Base-by-base conservation (phyloP, 345 rosid species). In the Excoecaria cochinchinensis region DNA sequence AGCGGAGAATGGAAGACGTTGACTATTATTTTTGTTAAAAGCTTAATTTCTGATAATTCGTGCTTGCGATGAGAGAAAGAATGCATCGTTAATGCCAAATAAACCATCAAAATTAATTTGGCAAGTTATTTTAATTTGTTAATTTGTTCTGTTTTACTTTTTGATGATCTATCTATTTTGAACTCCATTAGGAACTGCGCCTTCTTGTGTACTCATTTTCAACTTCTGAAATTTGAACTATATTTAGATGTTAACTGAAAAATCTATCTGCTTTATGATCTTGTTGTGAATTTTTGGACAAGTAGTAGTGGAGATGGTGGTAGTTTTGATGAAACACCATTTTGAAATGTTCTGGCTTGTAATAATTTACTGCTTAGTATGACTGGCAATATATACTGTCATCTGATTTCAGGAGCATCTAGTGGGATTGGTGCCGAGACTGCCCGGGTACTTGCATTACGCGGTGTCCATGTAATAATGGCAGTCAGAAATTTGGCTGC, bases 341-440 rank as follows among this genome's bases (percentile, higher is more conserved):
- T 31, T 31, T 31, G 12, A 51, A 31, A 2, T 51, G 51, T 69
- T 38, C 25, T 6, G 8, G 22, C 8, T 39, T 47, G 42, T 42
- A 50, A 24, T 31, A 25, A 6, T 36, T 31, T 52, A 7, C 4
- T 16, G 21, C 17, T n/a, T 14, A 51, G 31, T 16, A 44, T 36
- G 73, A 70, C 16, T 69, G 47, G 25, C 42, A 22, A 21, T 13
- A 10, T 24, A 12, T 15, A 16, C 64, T 22, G 19, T 31, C 31
- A 31, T 2, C 31, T 72, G 59, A 24, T 22, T 66, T 56, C 73
- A 93, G 97, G 93, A 82, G 93, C 93, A 70, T 89, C 97, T 16
- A 91, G 93, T 73, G 97, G 97, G 65, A 87, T 93, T 71, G 94
- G 93, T 3, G 66, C 76, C 47, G 97, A 91, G 84, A 93, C 98